Base-by-base conservation (phyloP, 2,329 filamentous ascomycete species). In the Zymoseptoria tritici region DNA sequence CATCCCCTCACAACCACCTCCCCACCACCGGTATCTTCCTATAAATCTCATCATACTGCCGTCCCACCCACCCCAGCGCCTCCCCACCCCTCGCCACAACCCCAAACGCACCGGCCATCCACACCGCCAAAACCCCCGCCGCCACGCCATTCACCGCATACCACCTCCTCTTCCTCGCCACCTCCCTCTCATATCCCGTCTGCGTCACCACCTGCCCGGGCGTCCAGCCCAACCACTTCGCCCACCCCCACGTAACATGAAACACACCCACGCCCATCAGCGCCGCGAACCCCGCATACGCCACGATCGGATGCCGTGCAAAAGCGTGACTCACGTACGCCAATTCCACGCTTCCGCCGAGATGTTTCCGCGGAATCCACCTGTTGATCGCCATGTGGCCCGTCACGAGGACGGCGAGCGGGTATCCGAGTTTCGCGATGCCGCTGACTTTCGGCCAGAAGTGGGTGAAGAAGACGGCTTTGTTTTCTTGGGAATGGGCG, bases 291-390 rank as follows among this genome's bases (percentile, higher is more conserved):
- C 88, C 86, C 1, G 81, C 67, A 72, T 85, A 88, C n/a, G 88
- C 84, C 8, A 87, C 72, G 1, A 80, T 65, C 0, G 87, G 85
- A 68, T 90, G 87, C 13, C 84, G 81, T 29, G 88, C 85, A 70
- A 97, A 94, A 2, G 90, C 90, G 75, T 97, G 92, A 11, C 87
- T 85, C 7, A 97, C 86, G 72, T 89, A 97, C 11, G 85, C 86
- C 11, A 97, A 78, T 0, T 90, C 89, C 49, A 97, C 86, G 57
- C 93, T 87, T n/a, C 90, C 89, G 68, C 86, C 57, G 95, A 89
- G 52, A 91, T 82, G 26, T 84, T 92, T 74, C 36, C 36, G 36
- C 2, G 94, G 93, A 24, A 95, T 78, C 2, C 85, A 75, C 36
- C 93, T 84, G 73, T 95, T 96, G 60, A 91, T 80, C 62, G 86